Percentiles rank a stretch among this genome's conserved stretches.
Evolutionary conservation across 345 rosid species (phyloP).

Genomic region (Acer saccharum): DNA sequence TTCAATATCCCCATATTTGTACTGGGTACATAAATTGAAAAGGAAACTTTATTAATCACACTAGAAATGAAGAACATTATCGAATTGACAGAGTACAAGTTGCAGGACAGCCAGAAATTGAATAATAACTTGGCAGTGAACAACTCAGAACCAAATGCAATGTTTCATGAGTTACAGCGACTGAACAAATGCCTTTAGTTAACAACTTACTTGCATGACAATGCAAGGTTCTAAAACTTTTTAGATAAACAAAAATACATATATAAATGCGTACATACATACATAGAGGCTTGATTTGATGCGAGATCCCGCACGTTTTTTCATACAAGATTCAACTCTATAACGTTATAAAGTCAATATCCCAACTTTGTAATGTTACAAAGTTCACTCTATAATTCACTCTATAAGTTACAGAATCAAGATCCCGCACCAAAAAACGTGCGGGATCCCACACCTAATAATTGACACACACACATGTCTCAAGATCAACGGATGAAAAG

Average conservation of each 20-base stretch:
- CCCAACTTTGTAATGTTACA: too few species aligned
- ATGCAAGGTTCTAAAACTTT: not conserved
- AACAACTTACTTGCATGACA: not conserved
- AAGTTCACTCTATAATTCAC: too few species aligned
- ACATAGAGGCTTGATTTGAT: too few species aligned
- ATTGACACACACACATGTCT: not conserved
- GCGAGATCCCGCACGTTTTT: too few species aligned
- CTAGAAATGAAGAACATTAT: not conserved
- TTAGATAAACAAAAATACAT: too few species aligned
- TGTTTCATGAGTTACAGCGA: too few species aligned
- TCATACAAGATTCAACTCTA: too few species aligned
- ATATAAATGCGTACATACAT: not conserved
- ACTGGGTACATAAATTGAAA: not conserved
- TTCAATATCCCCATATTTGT: not conserved
- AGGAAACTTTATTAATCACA: not conserved
- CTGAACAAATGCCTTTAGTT: too few species aligned
- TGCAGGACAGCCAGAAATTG: not conserved
- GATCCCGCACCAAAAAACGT: too few species aligned
- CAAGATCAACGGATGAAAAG: not conserved
- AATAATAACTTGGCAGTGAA: not conserved
- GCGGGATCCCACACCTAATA: too few species aligned
- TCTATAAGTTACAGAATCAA: too few species aligned
- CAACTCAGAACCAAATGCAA: not conserved
- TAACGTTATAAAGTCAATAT: too few species aligned
- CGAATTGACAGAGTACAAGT: not conserved